Percentiles rank a stretch among this genome's conserved stretches.
phyloP scores from a whole-genome alignment of 352 stramenopile species.

The Phytopythium ostracodes region DNA sequence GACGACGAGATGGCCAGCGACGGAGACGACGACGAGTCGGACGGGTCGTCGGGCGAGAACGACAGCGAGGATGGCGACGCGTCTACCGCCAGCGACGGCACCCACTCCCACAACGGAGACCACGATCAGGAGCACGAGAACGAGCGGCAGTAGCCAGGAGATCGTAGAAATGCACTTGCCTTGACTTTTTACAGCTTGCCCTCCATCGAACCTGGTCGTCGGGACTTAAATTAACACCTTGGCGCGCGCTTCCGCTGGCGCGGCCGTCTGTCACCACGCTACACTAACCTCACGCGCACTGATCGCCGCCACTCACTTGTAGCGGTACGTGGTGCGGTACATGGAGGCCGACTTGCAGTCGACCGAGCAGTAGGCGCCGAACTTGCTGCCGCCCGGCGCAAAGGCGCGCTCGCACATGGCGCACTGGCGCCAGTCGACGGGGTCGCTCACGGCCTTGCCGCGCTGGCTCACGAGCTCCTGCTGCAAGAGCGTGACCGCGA shows the following conservation, averaged over 20 bases:
- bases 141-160: neutral
- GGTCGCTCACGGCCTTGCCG: conserved; percentile 52
- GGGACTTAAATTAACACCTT: conserved; percentile 5
- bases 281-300: too few species aligned
- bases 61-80: conserved; percentile 13
- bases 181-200: neutral
- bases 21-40: conserved; percentile 13
- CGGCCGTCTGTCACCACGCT: neutral
- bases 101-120: conserved; percentile 12
- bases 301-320: neutral
- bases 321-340: conserved; percentile 23
- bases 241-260: neutral
- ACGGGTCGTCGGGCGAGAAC: conserved; percentile 17
- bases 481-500: conserved; percentile 39
- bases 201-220: neutral
- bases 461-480: conserved; percentile 29
- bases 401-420: conserved; percentile 62
- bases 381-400: conserved; percentile 42
- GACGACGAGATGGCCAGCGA: conserved; percentile 6
- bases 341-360: conserved; percentile 75
- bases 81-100: conserved; percentile 13
- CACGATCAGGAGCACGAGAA: conserved; percentile 6
- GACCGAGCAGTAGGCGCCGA: conserved; percentile 60
- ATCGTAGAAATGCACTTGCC: conserved; percentile 1
- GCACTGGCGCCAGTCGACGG: conserved; percentile 40